These are phyloP conservation scores for Amaranthus tricolor DNA, from an alignment of 179 eudicot species.

Conservation along the genomic window DNA sequence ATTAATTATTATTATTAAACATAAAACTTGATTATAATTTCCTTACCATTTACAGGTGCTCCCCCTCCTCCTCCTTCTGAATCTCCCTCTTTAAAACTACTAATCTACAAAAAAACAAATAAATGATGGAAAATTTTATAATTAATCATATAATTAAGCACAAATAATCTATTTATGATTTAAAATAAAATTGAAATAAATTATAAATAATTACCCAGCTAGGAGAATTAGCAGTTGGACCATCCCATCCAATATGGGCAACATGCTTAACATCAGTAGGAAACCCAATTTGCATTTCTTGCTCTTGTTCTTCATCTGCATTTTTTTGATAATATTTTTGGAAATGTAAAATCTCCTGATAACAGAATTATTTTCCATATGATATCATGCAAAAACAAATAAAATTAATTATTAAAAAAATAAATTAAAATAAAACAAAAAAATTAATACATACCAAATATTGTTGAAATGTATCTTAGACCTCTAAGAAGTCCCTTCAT, in stretches of 20 bases:
- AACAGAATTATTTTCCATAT: background rate
- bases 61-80: background rate
- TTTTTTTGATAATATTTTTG: background rate
- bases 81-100: constrained; percentile 7
- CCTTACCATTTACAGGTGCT: background rate
- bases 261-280: constrained; percentile 21
- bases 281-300: constrained; percentile 17
- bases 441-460: background rate
- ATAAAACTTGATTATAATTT: background rate
- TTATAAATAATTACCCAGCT: constrained; percentile 10
- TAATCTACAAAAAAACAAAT: background rate
- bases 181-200: too few relatives aligned
- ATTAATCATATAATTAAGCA: background rate
- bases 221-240: constrained; percentile 16
- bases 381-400: too few relatives aligned
- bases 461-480: constrained; percentile 18
- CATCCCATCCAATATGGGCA: constrained; percentile 21
- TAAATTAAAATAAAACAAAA: background rate
- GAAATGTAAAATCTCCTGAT: background rate
- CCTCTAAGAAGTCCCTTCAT: constrained; percentile 19
- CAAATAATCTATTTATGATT: background rate
- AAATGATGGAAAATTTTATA: background rate
- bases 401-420: too few relatives aligned
- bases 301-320: constrained; percentile 16
- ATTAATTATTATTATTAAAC: background rate